Evolutionary conservation across 2,329 filamentous ascomycete species (phyloP).

Genomic region (Colletotrichum sp.): DNA sequence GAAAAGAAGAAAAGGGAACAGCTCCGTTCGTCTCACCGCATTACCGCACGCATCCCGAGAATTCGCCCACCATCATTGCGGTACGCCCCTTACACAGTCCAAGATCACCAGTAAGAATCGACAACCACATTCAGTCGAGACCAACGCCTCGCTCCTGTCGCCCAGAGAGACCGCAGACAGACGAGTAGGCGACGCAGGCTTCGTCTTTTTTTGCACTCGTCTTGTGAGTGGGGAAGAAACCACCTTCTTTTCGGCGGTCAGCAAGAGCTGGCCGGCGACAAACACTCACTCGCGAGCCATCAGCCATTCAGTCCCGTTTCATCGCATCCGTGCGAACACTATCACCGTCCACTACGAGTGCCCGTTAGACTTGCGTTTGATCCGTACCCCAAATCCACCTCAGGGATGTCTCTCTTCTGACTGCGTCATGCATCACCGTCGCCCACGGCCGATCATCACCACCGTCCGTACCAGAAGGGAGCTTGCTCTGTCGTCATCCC

Average conservation of each 20-base stretch:
- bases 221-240: background rate
- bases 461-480: background rate
- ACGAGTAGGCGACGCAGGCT: background rate
- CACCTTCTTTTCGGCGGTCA: background rate
- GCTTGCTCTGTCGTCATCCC: background rate
- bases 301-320: constrained; percentile 3
- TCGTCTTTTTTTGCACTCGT: background rate
- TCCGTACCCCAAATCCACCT: background rate
- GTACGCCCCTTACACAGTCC: background rate
- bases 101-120: background rate
- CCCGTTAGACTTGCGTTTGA: background rate
- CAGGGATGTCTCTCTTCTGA: background rate
- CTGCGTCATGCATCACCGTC: background rate
- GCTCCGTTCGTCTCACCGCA: background rate
- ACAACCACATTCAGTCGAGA: background rate
- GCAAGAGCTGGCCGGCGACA: background rate
- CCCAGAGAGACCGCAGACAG: background rate
- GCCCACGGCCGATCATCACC: background rate
- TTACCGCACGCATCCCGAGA: background rate
- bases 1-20: background rate
- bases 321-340: constrained; percentile 7
- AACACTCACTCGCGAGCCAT: background rate
- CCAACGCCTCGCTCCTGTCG: background rate
- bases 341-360: background rate
- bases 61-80: background rate